phyloP scores from a whole-genome alignment of 331 rosid species.

The Prunus yedoensis region DNA sequence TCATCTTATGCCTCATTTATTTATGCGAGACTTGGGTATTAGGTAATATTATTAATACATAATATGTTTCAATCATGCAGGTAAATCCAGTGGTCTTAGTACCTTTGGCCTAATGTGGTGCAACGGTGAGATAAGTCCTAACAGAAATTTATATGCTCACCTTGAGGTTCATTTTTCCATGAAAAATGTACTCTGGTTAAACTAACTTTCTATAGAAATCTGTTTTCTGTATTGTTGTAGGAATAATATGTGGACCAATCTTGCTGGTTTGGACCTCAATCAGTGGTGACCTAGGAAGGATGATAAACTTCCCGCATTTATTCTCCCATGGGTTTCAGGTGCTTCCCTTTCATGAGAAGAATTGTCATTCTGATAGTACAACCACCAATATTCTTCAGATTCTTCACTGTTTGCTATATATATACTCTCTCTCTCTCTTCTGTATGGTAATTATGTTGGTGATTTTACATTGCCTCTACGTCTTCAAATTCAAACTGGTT shows the following conservation, averaged over 20 bases:
- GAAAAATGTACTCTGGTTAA: neutral
- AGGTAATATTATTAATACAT: constrained; percentile 1
- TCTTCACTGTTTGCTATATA: neutral
- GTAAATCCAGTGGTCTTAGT: constrained; percentile 66
- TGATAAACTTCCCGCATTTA: constrained; percentile 52
- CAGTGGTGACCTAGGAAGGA: constrained; percentile 49
- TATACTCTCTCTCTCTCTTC: neutral
- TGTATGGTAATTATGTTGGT: too few species aligned
- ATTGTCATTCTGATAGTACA: neutral
- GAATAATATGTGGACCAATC: constrained; percentile 61
- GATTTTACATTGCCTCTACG: too few species aligned
- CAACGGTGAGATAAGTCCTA: constrained; percentile 53
- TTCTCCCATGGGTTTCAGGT: constrained; percentile 73
- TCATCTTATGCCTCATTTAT: constrained; percentile 17
- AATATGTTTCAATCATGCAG: constrained; percentile 32
- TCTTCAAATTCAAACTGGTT: too few species aligned
- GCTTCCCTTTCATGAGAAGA: constrained; percentile 14
- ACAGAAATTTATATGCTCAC: neutral
- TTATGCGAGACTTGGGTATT: neutral
- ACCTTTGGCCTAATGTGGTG: constrained; percentile 80
- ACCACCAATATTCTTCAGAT: neutral
- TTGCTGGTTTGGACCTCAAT: constrained; percentile 56
- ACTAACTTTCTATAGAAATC: constrained; percentile 3
- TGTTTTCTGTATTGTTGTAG: constrained; percentile 26
- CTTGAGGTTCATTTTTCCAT: neutral